Conservation (phyloP, 208 protist species). For the Acanthamoeba triangularis region DNA sequence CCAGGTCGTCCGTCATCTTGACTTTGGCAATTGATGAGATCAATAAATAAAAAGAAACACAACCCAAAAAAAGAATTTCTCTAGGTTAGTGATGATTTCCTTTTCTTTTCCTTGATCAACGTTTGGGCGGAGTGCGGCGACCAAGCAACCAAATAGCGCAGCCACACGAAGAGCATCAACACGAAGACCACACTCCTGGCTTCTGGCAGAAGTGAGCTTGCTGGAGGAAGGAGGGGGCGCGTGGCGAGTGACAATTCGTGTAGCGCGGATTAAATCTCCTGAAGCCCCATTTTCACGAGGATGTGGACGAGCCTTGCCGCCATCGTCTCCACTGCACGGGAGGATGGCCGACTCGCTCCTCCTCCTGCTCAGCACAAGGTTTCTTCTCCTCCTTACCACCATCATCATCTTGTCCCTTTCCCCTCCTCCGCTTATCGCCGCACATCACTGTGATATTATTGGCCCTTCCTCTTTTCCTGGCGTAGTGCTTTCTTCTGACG, state of each 20-base stretch:
- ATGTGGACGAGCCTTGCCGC: constrained; percentile 49
- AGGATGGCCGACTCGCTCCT: constrained; percentile 36
- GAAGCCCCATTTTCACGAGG: not conserved
- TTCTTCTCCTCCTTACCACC: not conserved
- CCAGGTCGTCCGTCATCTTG: constrained; percentile 59
- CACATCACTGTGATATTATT: not conserved
- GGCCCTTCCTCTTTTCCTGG: not conserved
- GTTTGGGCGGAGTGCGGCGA: not conserved
- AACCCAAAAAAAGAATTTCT: not conserved
- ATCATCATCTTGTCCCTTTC: too few relatives aligned
- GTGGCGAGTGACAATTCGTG: not conserved
- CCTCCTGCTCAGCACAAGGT: constrained; percentile 52
- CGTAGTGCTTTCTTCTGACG: not conserved
- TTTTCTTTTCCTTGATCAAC: not conserved
- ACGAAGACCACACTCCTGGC: too few relatives aligned
- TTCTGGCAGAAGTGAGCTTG: too few relatives aligned
- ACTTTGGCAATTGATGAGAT: not conserved
- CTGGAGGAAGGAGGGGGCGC: too few relatives aligned
- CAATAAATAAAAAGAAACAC: not conserved
- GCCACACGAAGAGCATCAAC: too few relatives aligned
- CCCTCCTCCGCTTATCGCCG: not conserved
- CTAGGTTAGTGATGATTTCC: not conserved
- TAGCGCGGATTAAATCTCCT: not conserved
- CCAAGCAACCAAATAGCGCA: not conserved
- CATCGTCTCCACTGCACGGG: constrained; percentile 27